Base-by-base conservation (phyloP, 257 asterid genomes). In the Linderniella brevidens region DNA sequence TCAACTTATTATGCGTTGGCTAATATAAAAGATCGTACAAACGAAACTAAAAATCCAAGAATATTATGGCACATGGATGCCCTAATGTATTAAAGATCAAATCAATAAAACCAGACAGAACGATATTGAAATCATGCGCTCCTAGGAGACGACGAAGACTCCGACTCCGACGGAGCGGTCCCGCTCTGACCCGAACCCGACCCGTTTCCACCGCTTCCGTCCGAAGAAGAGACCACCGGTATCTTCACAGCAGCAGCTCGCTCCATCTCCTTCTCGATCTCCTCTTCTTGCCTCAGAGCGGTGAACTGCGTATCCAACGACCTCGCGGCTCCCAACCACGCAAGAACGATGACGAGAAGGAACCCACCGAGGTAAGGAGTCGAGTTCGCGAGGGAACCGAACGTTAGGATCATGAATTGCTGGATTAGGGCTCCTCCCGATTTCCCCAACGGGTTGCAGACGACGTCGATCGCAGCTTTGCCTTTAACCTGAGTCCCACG, bases 371-470 rank as follows among this genome's bases (percentile, higher is more conserved):
- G 92, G 66, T 90, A 85, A 3, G 99, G 96, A 55, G 99, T 90
- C 25, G 96, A 90, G 58, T 79, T 90, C 19, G 96, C 96, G 5
- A 90, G 93, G 0, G 96, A 90, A 3, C 99, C 96, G 19, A 90
- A 90, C 39, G 82, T 68, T 48, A 90, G 46, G 45, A 90, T 90
- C 99, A 90, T 79, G 78, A 90, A 90, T 59, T 90, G 96, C 62
- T 81, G 96, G 58, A 90, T 90, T 36, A 90, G 49, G 37, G 99
- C 99, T 8, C 99, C 96, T 18, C 99, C 96, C 3, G 99, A 90
- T 48, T 90, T 90, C 3, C 99, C 99, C 58, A 85, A 17, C 2
- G 96, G 96, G 54, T 90, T 90, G 82, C 99, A 90, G 32, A 90
- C 94, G 5, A 90, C 96, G 44, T 90, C 99, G 48, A 90, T 85